Percentiles rank a stretch among this genome's conserved stretches.
These are phyloP conservation scores for Quercus bicolor DNA, from an alignment of 306 rosid species.

Conservation along the genomic window DNA sequence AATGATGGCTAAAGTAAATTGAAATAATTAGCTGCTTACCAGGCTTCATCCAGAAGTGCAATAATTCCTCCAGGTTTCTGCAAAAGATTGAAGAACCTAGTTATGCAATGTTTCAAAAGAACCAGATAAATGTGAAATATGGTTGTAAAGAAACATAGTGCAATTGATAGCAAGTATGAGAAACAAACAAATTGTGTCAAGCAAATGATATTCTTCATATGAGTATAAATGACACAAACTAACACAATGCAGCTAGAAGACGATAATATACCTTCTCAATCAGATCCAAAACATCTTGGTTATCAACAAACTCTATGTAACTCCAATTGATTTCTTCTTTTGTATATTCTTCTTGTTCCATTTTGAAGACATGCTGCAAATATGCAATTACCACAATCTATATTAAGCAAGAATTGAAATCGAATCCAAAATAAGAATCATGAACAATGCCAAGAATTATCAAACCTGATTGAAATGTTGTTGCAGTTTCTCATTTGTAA, in stretches of 20 bases:
- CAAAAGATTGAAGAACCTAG: slow-evolving; percentile 28
- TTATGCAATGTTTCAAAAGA: slow-evolving; percentile 15
- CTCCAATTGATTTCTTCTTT: slow-evolving; percentile 97
- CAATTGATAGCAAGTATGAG: neutral
- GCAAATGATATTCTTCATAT: neutral
- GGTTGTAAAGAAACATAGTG: neutral
- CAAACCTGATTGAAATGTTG: slow-evolving; percentile 99
- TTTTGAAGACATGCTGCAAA: slow-evolving; percentile 96
- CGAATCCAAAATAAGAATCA: slow-evolving; percentile 10
- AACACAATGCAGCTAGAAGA: slow-evolving; percentile 19
- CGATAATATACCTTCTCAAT: slow-evolving; percentile 77
- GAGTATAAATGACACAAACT: neutral
- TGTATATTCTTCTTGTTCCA: slow-evolving; percentile 99
- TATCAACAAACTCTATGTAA: slow-evolving; percentile 97
- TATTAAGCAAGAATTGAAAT: slow-evolving; percentile 1
- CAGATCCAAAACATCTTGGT: slow-evolving; percentile 97
- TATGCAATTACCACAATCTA: slow-evolving; percentile 21
- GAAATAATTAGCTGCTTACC: slow-evolving; percentile 54
- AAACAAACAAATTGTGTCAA: slow-evolving; percentile 9
- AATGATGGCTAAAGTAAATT: slow-evolving; percentile 12
- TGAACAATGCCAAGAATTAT: slow-evolving; percentile 23
- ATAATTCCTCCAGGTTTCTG: slow-evolving; percentile 99
- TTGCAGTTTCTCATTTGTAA: slow-evolving; percentile 97
- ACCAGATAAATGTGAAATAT: slow-evolving; percentile 5
- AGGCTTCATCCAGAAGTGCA: slow-evolving; percentile 98